A percentile compares a stretch with the other conserved stretches of the same genome.
phyloP scores from a whole-genome alignment of 768 basidiomycete species.

The Rhodotorula babjevae region DNA sequence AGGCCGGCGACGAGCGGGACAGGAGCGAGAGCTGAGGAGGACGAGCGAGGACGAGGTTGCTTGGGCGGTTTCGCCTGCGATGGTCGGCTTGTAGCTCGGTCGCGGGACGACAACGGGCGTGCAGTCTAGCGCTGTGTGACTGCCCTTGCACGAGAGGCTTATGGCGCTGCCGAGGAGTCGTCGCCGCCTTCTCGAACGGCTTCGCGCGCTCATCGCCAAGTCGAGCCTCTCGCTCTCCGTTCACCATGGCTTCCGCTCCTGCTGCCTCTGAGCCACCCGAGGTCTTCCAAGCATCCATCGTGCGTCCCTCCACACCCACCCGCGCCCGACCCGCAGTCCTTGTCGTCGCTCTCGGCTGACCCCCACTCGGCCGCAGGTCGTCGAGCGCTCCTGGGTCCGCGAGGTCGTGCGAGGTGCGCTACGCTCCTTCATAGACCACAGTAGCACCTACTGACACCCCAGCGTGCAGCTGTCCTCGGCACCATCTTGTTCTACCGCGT shows the following conservation, averaged over 20 bases:
- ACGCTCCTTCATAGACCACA: too few species aligned
- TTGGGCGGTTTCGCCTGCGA: too few species aligned
- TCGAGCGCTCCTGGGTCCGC: conserved; percentile 7
- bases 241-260: background rate
- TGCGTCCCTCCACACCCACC: background rate
- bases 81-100: too few species aligned
- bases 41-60: too few species aligned
- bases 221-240: background rate
- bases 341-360: background rate
- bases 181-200: too few species aligned
- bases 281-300: conserved; percentile 19
- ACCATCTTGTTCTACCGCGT: conserved; percentile 30
- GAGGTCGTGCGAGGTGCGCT: conserved; percentile 8
- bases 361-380: background rate
- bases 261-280: background rate
- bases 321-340: background rate
- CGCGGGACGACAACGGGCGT: too few species aligned
- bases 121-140: too few species aligned
- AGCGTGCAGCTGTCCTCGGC: conserved; percentile 13
- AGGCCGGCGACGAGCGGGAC: too few species aligned
- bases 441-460: accelerated
- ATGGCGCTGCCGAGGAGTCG: too few species aligned
- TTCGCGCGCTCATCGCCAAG: background rate
- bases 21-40: too few species aligned
- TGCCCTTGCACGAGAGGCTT: too few species aligned